Evolutionary conservation across 164 flowering plant genomes (phyloP).

Genomic region (Annona squamosa): DNA sequence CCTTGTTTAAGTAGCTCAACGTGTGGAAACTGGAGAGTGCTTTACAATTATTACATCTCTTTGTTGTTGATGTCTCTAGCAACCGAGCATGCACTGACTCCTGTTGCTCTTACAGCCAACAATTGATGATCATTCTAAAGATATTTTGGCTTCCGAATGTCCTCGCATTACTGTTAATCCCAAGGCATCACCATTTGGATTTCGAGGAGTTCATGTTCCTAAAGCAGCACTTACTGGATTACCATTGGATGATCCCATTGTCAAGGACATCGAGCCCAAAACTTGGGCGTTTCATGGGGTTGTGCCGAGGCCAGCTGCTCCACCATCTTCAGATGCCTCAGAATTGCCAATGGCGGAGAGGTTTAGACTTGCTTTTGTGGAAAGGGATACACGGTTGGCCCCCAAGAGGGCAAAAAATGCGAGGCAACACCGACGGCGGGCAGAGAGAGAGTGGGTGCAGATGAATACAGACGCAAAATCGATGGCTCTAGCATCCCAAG

Average conservation of each 20-base stretch:
- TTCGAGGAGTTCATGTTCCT: slow-evolving; percentile 51
- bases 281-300: slow-evolving; percentile 54
- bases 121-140: slow-evolving; percentile 53
- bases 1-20: too few species aligned
- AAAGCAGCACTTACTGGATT: slow-evolving; percentile 48
- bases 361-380: slow-evolving; percentile 85
- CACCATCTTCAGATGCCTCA: slow-evolving; percentile 18
- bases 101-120: slow-evolving; percentile 51
- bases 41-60: too few species aligned
- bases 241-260: slow-evolving; percentile 44
- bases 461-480: slow-evolving; percentile 54
- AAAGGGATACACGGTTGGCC: slow-evolving; percentile 71
- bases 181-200: slow-evolving; percentile 56
- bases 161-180: slow-evolving; percentile 82
- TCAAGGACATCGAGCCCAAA: slow-evolving; percentile 65
- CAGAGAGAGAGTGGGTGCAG: slow-evolving; percentile 66
- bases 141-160: slow-evolving; percentile 55
- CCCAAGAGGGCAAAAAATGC: slow-evolving; percentile 93
- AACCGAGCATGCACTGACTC: neutral
- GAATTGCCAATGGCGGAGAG: slow-evolving; percentile 78
- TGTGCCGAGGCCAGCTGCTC: slow-evolving; percentile 11
- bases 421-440: slow-evolving; percentile 81
- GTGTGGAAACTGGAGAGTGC: too few species aligned
- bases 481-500: slow-evolving; percentile 54
- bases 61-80: neutral